Percentiles rank a stretch among this genome's conserved stretches.
These are phyloP conservation scores for Talaromyces sp. DNA, from an alignment of 2,329 filamentous ascomycete genomes.

Conservation along the genomic window DNA sequence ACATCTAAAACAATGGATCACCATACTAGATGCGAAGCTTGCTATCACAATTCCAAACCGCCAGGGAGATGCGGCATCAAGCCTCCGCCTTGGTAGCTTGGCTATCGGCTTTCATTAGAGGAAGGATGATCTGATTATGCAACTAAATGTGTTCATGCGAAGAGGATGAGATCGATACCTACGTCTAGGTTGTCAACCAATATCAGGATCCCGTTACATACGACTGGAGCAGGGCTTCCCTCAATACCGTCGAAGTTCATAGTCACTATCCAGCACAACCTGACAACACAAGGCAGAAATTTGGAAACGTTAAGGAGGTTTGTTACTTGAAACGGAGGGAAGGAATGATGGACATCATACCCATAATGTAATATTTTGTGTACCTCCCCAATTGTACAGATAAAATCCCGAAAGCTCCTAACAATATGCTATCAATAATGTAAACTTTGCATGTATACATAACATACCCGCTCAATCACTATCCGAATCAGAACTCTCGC, in stretches of 20 bases:
- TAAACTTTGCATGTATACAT: not conserved
- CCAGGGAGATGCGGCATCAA: not conserved
- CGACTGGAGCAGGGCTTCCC: not conserved
- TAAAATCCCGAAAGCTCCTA: not conserved
- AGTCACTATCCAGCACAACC: not conserved
- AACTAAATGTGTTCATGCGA: not conserved
- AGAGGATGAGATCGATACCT: not conserved
- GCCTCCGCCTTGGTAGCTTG: not conserved
- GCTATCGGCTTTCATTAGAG: not conserved
- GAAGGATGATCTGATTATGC: not conserved
- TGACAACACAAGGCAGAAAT: not conserved
- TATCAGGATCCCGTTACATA: not conserved
- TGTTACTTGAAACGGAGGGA: not conserved
- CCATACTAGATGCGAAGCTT: not conserved
- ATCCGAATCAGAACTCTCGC: constrained; percentile 34
- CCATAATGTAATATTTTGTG: not conserved
- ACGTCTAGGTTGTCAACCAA: not conserved
- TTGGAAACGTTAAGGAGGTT: not conserved
- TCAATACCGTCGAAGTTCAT: not conserved
- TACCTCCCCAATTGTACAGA: not conserved
- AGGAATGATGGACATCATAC: not conserved
- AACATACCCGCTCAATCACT: constrained; percentile 21
- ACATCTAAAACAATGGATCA: not conserved
- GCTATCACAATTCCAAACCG: not conserved
- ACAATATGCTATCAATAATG: constrained; percentile 1